A percentile compares a stretch with the other conserved stretches of the same genome.
Conservation (phyloP, 768 basidiomycete species). For the Neoboletus magnificus region DNA sequence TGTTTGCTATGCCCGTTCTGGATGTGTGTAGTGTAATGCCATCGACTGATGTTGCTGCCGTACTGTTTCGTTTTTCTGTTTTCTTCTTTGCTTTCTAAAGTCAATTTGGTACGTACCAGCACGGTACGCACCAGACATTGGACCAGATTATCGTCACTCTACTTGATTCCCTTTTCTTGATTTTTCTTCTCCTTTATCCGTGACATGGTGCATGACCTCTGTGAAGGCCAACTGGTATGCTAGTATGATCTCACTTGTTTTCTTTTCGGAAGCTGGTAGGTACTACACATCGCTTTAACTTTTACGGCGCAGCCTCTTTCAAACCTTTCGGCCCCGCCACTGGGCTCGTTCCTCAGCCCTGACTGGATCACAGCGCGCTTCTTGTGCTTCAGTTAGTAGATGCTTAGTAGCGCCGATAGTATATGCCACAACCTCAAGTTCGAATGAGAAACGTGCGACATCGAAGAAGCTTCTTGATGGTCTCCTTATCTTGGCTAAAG, state of each 20-base stretch:
- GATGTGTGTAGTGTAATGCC: background rate
- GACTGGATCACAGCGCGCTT: too few species aligned
- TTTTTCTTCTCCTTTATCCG: background rate
- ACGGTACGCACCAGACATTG: background rate
- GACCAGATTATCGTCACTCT: background rate
- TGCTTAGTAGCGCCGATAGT: too few species aligned
- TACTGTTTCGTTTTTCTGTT: background rate
- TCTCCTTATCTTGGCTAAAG: background rate
- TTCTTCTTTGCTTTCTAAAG: background rate
- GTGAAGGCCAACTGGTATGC: too few species aligned
- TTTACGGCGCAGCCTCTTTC: too few species aligned
- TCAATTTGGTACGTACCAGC: background rate
- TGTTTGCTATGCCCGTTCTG: background rate
- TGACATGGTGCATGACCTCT: too few species aligned
- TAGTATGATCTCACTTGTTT: background rate
- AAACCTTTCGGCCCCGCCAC: too few species aligned
- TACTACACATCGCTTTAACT: too few species aligned
- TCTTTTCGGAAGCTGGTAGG: background rate
- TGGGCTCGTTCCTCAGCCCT: too few species aligned
- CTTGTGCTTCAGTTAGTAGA: too few species aligned
- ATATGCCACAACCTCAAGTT: too few species aligned
- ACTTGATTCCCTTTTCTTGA: background rate
- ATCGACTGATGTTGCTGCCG: background rate
- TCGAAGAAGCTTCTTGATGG: constrained; percentile 5
- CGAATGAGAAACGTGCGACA: too few species aligned